phyloP scores from a whole-genome alignment of 495 filamentous ascomycete genomes.

The Poronia punctata region DNA sequence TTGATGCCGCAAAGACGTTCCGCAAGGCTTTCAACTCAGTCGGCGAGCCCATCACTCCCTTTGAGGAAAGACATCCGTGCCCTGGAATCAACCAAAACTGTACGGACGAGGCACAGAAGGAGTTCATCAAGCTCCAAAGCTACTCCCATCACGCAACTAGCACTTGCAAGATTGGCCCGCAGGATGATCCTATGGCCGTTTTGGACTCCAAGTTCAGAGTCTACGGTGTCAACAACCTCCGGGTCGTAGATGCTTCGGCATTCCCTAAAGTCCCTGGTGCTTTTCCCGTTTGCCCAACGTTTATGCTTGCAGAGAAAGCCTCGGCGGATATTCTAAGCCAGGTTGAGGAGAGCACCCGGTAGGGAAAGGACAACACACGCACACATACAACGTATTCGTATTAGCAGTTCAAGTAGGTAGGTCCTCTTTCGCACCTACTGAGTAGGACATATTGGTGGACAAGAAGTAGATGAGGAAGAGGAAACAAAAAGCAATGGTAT shows the following conservation, averaged over 20 bases:
- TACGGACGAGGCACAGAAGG: constrained; percentile 32
- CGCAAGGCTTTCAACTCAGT: constrained; percentile 33
- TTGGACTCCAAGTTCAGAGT: constrained; percentile 47
- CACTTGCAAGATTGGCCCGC: constrained; percentile 42
- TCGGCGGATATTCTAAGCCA: constrained; percentile 53
- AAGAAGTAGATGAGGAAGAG: constrained; percentile 1
- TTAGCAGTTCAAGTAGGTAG: too few species aligned
- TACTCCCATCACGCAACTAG: constrained; percentile 48
- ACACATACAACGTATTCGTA: too few species aligned
- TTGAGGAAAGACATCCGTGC: constrained; percentile 38
- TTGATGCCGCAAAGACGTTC: constrained; percentile 43
- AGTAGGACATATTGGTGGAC: background rate
- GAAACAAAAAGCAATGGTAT: too few species aligned
- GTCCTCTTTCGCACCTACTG: constrained; percentile 1
- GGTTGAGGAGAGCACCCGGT: constrained; percentile 32
- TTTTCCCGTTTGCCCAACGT: constrained; percentile 54
- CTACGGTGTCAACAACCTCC: constrained; percentile 37
- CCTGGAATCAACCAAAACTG: constrained; percentile 29
- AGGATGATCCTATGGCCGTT: constrained; percentile 42
- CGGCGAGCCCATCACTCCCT: constrained; percentile 28
- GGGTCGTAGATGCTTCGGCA: constrained; percentile 50
- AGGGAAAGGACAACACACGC: too few species aligned
- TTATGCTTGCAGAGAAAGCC: constrained; percentile 59
- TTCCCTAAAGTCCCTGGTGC: constrained; percentile 50
- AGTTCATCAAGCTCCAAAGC: constrained; percentile 39